Evolutionary conservation across 2,329 filamentous ascomycete genomes (phyloP), one percentile per base, ranked within the genome.

Genomic region (Aspergillus novofumigatus): DNA sequence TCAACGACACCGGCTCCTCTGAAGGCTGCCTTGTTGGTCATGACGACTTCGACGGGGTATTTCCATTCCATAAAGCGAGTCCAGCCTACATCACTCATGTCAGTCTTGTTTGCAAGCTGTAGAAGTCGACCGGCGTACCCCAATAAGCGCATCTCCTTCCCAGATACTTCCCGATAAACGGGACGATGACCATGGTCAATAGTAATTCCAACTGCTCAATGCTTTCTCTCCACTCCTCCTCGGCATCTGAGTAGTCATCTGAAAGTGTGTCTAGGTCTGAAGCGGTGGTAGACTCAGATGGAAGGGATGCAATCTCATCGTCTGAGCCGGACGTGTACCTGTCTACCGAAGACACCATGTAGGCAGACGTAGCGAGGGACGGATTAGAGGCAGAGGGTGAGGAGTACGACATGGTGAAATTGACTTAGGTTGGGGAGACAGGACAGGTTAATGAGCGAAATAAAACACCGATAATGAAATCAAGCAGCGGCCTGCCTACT

Each of bases 81-180:
- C 92, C 93, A 97, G 65, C 91, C 92, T 96, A 65, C 47, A 59
- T 4, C 8, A n/a, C 10, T 21, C 17, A 11, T 17, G 9, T 49
- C 54, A 54, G 47, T 25, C 38, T 26, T 28, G 4, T 14, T 26
- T 53, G n/a, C 8, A 17, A 20, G 32, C 8, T 35, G 9, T 70
- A 56, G 72, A 53, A 21, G 6, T 17, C 29, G 11, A 14, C 25
- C 38, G 9, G 69, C 74, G 42, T 82, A 97, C 93, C 91, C 91
- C 92, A 97, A 72, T 96, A 97, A 58, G 93, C 93, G 79, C 92
- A 95, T 75, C 91, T 95, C 73, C 94, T 84, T 49, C 94, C 94
- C 74, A 97, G 86, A 77, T 92, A 97, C 77, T 97, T 99, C 58
- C 94, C 94, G 65, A 91, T 80, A 74, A 96, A 97, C 2, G 94